These are phyloP conservation scores for Metarhizium brunneum DNA, from an alignment of 2,329 filamentous ascomycete species.

Conservation along the genomic window DNA sequence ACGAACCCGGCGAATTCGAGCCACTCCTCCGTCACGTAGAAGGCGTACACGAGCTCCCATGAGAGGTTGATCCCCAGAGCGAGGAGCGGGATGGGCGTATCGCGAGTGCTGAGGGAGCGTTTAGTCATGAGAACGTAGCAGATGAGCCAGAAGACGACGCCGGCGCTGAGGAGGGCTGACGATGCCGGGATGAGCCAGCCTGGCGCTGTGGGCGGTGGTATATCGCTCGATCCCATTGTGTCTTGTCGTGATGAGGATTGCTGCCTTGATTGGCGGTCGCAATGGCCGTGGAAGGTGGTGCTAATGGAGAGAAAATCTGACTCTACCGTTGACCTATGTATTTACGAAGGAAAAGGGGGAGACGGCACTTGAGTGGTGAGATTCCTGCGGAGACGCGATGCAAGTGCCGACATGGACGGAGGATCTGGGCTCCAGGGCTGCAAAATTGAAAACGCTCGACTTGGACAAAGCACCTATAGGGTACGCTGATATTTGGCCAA, in stretches of 20 bases:
- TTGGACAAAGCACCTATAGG: no score
- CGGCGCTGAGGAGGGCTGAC: conserved; percentile 24
- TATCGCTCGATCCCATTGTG: conserved; percentile 29
- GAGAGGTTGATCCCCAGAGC: conserved; percentile 39
- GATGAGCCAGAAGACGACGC: conserved; percentile 30
- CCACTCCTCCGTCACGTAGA: conserved; percentile 33
- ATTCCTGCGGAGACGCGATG: no score
- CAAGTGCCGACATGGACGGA: no score
- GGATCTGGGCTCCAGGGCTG: no score
- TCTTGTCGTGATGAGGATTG: not conserved
- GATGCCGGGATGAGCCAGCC: conserved; percentile 28
- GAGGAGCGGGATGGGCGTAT: conserved; percentile 40
- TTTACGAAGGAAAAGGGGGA: no score
- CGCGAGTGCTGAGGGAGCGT: conserved; percentile 33
- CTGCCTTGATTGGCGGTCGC: not conserved
- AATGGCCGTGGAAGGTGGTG: not conserved
- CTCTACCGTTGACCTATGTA: no score
- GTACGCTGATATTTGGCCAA: no score
- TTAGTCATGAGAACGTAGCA: conserved; percentile 38
- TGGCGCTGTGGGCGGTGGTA: conserved; percentile 24
- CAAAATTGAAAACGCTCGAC: no score
- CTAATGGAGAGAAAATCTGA: no score
- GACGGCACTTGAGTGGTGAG: no score
- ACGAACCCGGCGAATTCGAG: conserved; percentile 35
- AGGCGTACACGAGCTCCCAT: conserved; percentile 41